A percentile compares a stretch with the other conserved stretches of the same genome.
phyloP scores from a whole-genome alignment of 2,329 filamentous ascomycete genomes.

The Exserohilum turcica region DNA sequence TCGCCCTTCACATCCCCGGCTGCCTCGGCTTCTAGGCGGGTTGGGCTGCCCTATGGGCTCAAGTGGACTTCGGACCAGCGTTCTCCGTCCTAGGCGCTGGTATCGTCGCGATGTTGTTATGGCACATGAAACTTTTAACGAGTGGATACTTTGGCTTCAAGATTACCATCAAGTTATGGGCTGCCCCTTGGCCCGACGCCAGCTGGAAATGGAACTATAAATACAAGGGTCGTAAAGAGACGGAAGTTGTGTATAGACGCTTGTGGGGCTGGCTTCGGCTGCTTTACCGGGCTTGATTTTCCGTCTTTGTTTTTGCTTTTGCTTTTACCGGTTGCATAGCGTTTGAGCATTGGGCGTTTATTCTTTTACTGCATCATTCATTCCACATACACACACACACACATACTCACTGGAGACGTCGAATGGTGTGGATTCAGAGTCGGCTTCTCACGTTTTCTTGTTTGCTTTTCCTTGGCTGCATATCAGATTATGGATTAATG shows the following conservation, averaged over 20 bases:
- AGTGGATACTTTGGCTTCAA: slow-evolving; percentile 16
- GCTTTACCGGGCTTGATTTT: slow-evolving; percentile 1
- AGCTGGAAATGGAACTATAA: slow-evolving; percentile 14
- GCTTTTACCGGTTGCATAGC: slow-evolving; percentile 14
- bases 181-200: slow-evolving; percentile 6
- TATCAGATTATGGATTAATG: slow-evolving; percentile 6
- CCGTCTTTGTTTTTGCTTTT: neutral
- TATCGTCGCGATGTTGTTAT: slow-evolving; percentile 7
- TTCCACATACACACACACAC: no score
- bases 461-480: neutral
- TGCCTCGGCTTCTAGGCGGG: slow-evolving; percentile 9
- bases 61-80: slow-evolving; percentile 6
- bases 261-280: neutral
- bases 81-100: slow-evolving; percentile 6
- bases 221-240: slow-evolving; percentile 1
- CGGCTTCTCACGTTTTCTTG: neutral
- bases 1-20: slow-evolving; percentile 8
- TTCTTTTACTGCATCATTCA: neutral
- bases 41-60: slow-evolving; percentile 3
- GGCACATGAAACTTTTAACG: slow-evolving; percentile 1
- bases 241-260: neutral
- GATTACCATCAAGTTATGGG: slow-evolving; percentile 21
- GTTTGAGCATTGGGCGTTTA: slow-evolving; percentile 1
- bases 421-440: neutral
- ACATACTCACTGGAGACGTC: neutral